Base-by-base conservation (phyloP, 1,284 basidiomycete genomes). In the Gymnopus androsaceus region DNA sequence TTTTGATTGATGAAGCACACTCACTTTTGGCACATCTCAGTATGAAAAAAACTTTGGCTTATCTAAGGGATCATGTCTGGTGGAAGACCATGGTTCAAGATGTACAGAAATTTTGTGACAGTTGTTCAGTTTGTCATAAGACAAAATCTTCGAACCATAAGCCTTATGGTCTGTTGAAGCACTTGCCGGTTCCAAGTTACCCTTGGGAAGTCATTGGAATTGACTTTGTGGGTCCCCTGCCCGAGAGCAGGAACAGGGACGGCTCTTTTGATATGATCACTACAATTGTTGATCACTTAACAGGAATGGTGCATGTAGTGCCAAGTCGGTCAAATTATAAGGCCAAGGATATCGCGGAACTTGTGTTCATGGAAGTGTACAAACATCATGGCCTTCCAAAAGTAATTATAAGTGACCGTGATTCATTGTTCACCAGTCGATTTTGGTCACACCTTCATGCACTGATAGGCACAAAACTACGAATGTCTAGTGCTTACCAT, bases 151-250 rank as follows among this genome's bases (percentile, higher is more conserved):
- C 31, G 0, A 66, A 58, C 15, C 63, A 67, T 21, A 59, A 56
- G 36, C 66, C 67, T 0, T 64, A 56, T 42, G 69, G 30, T 25
- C 3, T 52, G 11, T 25, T 52, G 6, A 52, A 52, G 14, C 27
- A 19, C 6, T 23, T 52, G 11, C n/a, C 23, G 2, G 59, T 72
- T 0, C 72, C 71, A 1, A 36, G 23, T 0, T n/a, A 56, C 2
- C 69, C 70, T 8, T 75, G 72, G 70, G 59, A 71, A 15, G 40
- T 59, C 0, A 67, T 78, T 0, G 67, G 69, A 0, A 69, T 79
- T 7, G 75, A 79, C 47, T 76, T 77, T 50, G 68, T 79, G 0
- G 73, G 74, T 1, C 72, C 71, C 0, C 55, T 79, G 0, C 74
- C 70, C 0, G 31, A 50, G 0, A 69, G 69, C 0, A 54, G 53